A percentile compares a stretch with the other conserved stretches of the same genome.
Evolutionary conservation across 1,284 basidiomycete genomes (phyloP).

Genomic region (Ceratobasidium sp.): DNA sequence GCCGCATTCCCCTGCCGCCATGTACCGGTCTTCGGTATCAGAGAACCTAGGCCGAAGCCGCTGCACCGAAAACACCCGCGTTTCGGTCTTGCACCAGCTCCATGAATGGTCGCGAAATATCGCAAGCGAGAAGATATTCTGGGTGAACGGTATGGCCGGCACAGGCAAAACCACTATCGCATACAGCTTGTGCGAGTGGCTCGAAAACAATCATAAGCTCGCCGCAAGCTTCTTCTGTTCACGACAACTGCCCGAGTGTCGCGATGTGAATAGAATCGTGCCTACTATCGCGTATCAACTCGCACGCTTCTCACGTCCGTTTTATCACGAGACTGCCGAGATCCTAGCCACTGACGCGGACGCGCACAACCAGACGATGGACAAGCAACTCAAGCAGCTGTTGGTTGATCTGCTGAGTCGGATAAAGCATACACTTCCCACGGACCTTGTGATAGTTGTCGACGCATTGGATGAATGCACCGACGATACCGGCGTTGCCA

Average conservation of each 20-base stretch:
- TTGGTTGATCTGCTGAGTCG: neutral
- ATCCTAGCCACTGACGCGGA: neutral
- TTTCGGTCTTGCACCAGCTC: neutral
- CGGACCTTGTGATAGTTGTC: neutral
- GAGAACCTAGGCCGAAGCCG: no score
- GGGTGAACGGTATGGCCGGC: slow-evolving; percentile 1
- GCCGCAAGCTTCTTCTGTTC: slow-evolving; percentile 1
- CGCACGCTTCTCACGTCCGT: neutral
- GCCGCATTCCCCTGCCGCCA: no score
- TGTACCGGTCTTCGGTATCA: no score
- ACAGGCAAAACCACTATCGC: slow-evolving; percentile 6
- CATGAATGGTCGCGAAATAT: neutral
- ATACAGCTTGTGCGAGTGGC: neutral
- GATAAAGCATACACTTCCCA: neutral
- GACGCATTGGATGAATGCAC: slow-evolving; percentile 8
- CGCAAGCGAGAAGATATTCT: neutral
- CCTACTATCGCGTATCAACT: slow-evolving; percentile 14
- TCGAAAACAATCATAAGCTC: neutral
- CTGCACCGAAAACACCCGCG: neutral
- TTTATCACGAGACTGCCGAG: neutral
- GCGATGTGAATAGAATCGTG: neutral
- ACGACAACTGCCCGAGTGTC: neutral
- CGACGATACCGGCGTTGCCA: neutral
- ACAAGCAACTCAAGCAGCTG: neutral
- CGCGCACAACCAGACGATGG: neutral